phyloP scores from a whole-genome alignment of 2,329 filamentous ascomycete species.

The Ceratocystis eucalypticola region DNA sequence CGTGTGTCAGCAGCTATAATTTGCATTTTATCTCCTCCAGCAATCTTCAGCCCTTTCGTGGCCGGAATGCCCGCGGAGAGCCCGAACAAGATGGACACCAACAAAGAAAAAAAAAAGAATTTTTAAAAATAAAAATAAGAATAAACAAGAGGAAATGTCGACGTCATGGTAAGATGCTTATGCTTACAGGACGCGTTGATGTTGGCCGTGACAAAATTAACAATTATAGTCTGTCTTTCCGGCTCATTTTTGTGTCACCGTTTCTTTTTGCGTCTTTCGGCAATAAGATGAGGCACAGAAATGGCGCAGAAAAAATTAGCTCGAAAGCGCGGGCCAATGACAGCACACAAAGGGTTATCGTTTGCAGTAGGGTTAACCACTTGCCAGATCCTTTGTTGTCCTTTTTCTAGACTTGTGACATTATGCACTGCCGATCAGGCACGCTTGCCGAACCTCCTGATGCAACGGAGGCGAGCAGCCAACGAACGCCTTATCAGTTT shows the following conservation, averaged over 20 bases:
- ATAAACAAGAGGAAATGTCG: neutral
- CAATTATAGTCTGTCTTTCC: neutral
- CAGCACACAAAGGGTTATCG: neutral
- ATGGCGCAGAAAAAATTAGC: neutral
- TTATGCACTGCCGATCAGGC: conserved; percentile 3
- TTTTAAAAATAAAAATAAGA: neutral
- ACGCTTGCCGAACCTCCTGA: neutral
- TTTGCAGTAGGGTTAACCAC: neutral
- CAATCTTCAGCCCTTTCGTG: neutral
- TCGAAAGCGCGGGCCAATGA: neutral
- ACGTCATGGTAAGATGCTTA: conserved; percentile 2
- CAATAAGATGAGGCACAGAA: neutral
- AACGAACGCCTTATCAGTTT: neutral
- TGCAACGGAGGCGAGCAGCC: neutral
- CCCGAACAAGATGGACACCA: neutral
- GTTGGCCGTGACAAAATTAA: neutral
- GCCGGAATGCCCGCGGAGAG: neutral
- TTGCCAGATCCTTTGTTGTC: neutral
- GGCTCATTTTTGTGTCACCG: neutral
- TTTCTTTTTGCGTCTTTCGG: neutral
- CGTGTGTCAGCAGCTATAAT: neutral
- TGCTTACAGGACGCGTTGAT: neutral
- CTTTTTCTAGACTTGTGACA: neutral
- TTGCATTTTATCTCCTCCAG: neutral
- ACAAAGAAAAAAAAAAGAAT: neutral